Evolutionary conservation across 768 basidiomycete genomes (phyloP), one percentile per base, ranked within the genome.

Genomic region (Pleurotus giganteus): DNA sequence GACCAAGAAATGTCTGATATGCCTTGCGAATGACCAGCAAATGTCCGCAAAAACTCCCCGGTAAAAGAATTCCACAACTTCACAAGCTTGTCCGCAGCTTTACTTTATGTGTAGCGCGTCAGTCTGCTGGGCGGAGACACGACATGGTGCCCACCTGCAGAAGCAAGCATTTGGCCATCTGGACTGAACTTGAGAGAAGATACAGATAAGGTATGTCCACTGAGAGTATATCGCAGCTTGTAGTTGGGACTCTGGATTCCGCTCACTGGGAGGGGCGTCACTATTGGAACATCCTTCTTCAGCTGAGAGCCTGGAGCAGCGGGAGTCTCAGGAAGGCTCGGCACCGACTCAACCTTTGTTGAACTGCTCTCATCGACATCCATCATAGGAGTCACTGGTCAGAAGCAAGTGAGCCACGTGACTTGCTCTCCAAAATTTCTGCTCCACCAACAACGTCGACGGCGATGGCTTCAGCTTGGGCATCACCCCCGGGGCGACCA

Each of bases 1-100:
- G 94, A 91, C 89, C 94, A 96, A 15, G 92, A 88, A 57, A 98
- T 72, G 64, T 96, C 92, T 44, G 92, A 94, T 57, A 98, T 84
- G 1, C 96, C 96, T 66, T 86, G 80, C 5, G 77, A 77, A 63
- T 94, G 91, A 2, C 90, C 89, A 58, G 78, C 71, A 32, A 89
- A 74, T 1, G 90, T 94, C 53, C 81, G 81, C 42, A 89, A 73
- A 60, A 89, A 84, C 61, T 86, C 79, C 4, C 91, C 89, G 26
- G 83, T 85, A 36, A 81, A 79, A 12, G 80, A 74, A 65, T 92
- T 83, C 90, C 91, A 93, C 4, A 92, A 66, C 66, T 92, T 94
- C 56, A 94, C 76, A 23, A 83, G 70, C 73, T 86, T 91, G 79
- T 94, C 91, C 53, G 91, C 85, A 63, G 86, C 91, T 93, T 78